Evolutionary conservation across 2,329 filamentous ascomycete genomes (phyloP), one percentile per base, ranked within the genome.

Genomic region (Hypomyces rosellus): DNA sequence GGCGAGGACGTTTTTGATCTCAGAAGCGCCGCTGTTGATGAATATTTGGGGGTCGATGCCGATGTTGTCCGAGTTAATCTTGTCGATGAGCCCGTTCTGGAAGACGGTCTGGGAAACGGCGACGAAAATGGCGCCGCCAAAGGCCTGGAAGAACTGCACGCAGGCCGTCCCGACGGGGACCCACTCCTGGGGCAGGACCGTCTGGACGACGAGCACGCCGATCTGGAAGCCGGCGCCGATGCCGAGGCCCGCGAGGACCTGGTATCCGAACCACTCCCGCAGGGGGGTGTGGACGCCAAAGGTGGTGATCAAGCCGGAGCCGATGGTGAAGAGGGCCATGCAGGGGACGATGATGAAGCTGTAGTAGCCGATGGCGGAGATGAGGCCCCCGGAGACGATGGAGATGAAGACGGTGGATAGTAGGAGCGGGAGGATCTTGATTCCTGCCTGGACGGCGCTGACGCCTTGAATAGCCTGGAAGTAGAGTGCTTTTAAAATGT

Each of bases 91-190:
- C 0, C 76, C 79, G 59, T 86, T 86, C 55, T 81, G 77, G 69
- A 88, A 87, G 42, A 86, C 74, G 16, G 82, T 80, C 63, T 88
- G 81, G 0, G 79, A 78, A 9, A 86, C 78, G 5, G 80, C 77
- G 44, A 88, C 77, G 56, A 81, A 80, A 20, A 88, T 66, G 2
- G 85, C 81, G 3, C 84, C 84, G 38, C 84, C 84, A 3, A 88
- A 72, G 2, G 75, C 74, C 60, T 86, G 81, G 68, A 81, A 82
- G 66, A 88, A 85, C 34, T 75, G 72, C 1, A 80, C 70, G 46
- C 69, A 74, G 5, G 76, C 75, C 5, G 74, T 77, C 25, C 67
- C 78, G 1, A 77, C 69, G 1, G 77, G 74, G 14, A 80, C 69
- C 51, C 76, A 73, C 2, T 72, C 67, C 33, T 73, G 67, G 0